Conservation (phyloP, 192 early-diverging fungal species). For the Gryganskiella cystojenkinii region DNA sequence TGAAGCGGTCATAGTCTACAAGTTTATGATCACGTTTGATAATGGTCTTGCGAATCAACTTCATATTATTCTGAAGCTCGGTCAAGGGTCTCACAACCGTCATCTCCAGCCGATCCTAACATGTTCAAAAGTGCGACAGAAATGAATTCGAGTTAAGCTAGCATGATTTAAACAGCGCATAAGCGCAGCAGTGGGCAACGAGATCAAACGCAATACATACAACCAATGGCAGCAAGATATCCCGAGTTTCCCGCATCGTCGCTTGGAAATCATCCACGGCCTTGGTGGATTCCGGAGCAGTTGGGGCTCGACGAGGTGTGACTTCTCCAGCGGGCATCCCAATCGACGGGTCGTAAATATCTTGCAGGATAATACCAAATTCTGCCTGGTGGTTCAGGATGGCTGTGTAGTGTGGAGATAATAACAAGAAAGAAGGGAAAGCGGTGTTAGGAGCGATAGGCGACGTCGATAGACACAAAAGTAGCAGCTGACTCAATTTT, state of each 20-base stretch:
- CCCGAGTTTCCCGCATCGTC: conserved; percentile 47
- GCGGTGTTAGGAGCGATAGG: neutral
- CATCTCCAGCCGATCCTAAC: conserved; percentile 75
- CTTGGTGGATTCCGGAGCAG: conserved; percentile 44
- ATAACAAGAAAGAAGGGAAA: conserved; percentile 4
- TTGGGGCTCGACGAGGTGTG: conserved; percentile 36
- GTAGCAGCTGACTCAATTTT: no score
- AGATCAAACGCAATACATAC: conserved; percentile 20
- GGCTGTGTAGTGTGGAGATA: conserved; percentile 2
- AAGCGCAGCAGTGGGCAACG: neutral
- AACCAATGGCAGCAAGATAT: conserved; percentile 50
- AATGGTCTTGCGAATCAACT: conserved; percentile 84
- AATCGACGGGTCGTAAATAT: conserved; percentile 47
- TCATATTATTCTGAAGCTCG: conserved; percentile 81
- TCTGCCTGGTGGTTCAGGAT: conserved; percentile 54
- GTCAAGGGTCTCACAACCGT: conserved; percentile 80
- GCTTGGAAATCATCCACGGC: conserved; percentile 43
- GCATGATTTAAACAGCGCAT: neutral
- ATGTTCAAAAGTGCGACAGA: neutral
- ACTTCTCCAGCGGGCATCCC: conserved; percentile 30
- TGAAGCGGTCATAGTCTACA: conserved; percentile 91
- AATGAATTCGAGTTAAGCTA: neutral
- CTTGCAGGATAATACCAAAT: conserved; percentile 49
- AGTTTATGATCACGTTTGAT: conserved; percentile 93
- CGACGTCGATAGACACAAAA: no score